Conservation (phyloP, 768 basidiomycete species). For the Lactifluus subvellereus region DNA sequence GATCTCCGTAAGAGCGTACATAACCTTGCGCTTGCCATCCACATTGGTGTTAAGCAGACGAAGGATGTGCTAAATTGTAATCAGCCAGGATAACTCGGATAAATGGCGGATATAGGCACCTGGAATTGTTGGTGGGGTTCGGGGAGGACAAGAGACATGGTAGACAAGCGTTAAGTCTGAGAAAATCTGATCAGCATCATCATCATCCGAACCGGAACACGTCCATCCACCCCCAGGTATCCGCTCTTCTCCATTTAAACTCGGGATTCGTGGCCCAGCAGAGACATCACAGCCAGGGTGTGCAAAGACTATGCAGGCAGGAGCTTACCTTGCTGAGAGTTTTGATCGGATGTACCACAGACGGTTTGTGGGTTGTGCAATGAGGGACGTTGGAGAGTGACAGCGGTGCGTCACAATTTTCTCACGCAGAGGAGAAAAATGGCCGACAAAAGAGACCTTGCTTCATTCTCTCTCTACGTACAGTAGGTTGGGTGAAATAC, state of each 20-base stretch:
- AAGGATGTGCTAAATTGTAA: conserved; percentile 76
- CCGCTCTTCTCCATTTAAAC: background rate
- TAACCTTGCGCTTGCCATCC: conserved; percentile 98
- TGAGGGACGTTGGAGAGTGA: background rate
- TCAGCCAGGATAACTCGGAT: background rate
- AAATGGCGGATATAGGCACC: conserved; percentile 38
- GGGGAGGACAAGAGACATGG: conserved; percentile 96
- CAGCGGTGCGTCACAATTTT: conserved; percentile 5
- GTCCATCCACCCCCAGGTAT: conserved; percentile 20
- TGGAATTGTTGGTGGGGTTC: conserved; percentile 96
- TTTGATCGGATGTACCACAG: background rate
- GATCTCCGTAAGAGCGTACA: conserved; percentile 99
- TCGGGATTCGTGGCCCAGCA: background rate
- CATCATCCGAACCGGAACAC: conserved; percentile 18
- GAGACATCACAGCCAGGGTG: background rate
- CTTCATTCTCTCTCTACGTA: too few species aligned
- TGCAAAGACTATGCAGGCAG: background rate
- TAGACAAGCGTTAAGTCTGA: conserved; percentile 22
- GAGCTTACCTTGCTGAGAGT: conserved; percentile 16
- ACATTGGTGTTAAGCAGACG: conserved; percentile 99
- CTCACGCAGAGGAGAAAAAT: background rate
- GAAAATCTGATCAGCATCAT: conserved; percentile 3
- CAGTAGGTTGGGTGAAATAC: background rate
- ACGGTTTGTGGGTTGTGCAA: background rate
- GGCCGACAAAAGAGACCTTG: too few species aligned